Evolutionary conservation across 2,329 filamentous ascomycete species (phyloP).

Genomic region (Microdochium trichocladiopsis): DNA sequence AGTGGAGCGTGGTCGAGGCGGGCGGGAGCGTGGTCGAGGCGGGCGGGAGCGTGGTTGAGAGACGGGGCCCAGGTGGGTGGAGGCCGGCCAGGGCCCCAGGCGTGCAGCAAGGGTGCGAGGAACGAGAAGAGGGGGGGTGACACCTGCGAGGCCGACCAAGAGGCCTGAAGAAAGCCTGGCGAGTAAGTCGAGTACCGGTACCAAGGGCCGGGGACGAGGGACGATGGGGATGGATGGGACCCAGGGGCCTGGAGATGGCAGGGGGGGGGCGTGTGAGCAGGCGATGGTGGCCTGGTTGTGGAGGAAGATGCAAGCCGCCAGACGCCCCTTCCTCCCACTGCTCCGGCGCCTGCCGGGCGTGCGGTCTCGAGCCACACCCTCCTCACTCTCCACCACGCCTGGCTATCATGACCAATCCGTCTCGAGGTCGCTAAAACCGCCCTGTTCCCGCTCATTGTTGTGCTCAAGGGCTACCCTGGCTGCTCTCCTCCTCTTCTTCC

Average conservation of each 20-base stretch:
- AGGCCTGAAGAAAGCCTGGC: not conserved
- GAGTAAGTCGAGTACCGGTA: conserved; percentile 1
- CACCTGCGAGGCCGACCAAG: not conserved
- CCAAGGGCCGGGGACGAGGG: not conserved
- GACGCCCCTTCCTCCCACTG: not conserved
- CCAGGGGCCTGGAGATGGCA: not conserved
- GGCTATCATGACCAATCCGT: not conserved
- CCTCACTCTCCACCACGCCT: not conserved
- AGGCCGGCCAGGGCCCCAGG: not conserved
- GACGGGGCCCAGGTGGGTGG: not conserved
- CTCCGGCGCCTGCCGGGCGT: not conserved
- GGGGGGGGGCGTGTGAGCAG: not conserved
- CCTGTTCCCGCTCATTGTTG: not conserved
- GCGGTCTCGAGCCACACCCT: not conserved
- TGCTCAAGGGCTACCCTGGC: not conserved
- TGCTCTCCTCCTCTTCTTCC: not conserved
- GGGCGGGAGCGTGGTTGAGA: not conserved
- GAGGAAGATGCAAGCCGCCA: too few relatives aligned
- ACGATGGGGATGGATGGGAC: not conserved
- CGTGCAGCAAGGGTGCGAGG: not conserved
- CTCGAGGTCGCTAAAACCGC: not conserved
- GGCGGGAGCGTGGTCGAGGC: not conserved
- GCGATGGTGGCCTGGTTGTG: too few relatives aligned
- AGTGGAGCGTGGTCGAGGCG: not conserved
- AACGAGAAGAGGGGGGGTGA: not conserved